Percentiles rank a stretch among this genome's conserved stretches.
phyloP scores from a whole-genome alignment of 2,329 filamentous ascomycete genomes.

The Penicillium sp. region DNA sequence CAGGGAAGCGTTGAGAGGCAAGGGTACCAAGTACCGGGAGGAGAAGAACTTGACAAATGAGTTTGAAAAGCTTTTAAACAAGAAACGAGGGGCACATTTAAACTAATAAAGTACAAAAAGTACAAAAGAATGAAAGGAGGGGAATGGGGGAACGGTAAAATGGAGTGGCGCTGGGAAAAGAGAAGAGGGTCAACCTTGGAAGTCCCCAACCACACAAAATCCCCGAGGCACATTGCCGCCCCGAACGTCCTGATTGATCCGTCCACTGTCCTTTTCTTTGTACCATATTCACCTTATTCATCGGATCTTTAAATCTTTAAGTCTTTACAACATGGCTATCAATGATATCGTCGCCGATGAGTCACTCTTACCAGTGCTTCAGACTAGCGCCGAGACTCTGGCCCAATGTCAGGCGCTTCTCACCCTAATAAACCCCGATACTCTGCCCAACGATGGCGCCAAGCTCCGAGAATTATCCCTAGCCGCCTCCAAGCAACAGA shows the following conservation, averaged over 20 bases:
- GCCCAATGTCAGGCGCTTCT: conserved; percentile 63
- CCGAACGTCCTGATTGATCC: conserved; percentile 16
- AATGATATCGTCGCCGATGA: conserved; percentile 62
- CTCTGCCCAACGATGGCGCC: conserved; percentile 41
- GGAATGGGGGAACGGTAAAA: not conserved
- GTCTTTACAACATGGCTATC: conserved; percentile 50
- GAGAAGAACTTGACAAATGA: not conserved
- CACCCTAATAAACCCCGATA: conserved; percentile 55
- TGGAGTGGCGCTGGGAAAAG: not conserved
- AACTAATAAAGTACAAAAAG: not conserved
- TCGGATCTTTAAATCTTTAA: conserved; percentile 2
- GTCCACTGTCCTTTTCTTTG: conserved; percentile 13
- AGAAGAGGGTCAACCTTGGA: not conserved
- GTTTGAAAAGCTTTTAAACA: not conserved
- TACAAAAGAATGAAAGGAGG: conserved; percentile 4
- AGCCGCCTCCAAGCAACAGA: conserved; percentile 71
- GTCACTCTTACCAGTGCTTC: conserved; percentile 64
- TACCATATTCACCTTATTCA: conserved; percentile 9
- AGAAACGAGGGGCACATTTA: conserved; percentile 1
- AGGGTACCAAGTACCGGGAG: not conserved
- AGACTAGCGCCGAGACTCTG: conserved; percentile 70
- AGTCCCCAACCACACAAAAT: conserved; percentile 17
- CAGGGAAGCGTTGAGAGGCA: conserved; percentile 2
- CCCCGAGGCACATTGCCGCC: conserved; percentile 19
- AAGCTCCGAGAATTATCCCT: conserved; percentile 51